phyloP scores from a whole-genome alignment of 495 filamentous ascomycete genomes.

The Neurospora sp. region DNA sequence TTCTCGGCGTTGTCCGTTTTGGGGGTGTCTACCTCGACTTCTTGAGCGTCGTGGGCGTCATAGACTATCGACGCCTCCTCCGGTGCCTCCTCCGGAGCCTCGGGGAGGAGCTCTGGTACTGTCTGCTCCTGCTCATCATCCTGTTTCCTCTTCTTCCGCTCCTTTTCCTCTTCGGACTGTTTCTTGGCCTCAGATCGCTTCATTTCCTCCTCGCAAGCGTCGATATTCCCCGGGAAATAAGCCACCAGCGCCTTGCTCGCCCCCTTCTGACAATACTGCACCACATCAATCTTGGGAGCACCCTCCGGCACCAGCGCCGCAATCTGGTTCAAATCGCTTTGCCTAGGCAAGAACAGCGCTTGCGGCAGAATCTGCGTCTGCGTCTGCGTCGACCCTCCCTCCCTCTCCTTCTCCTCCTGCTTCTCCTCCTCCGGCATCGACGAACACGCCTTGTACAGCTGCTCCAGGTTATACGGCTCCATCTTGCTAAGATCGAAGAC shows the following conservation, averaged over 20 bases:
- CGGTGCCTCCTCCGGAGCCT: background rate
- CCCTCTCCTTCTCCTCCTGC: background rate
- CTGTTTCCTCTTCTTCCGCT: background rate
- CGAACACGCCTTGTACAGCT: conserved; percentile 48
- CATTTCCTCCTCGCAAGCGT: background rate
- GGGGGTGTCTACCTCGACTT: background rate
- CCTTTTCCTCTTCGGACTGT: background rate
- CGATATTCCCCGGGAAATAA: conserved; percentile 30
- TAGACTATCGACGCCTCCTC: background rate
- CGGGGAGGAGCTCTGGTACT: background rate
- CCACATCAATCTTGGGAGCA: conserved; percentile 46
- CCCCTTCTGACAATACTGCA: conserved; percentile 86
- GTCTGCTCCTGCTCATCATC: background rate
- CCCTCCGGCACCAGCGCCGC: conserved; percentile 42
- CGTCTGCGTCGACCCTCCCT: background rate
- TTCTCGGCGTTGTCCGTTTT: background rate
- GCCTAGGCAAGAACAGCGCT: conserved; percentile 80
- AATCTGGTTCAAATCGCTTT: conserved; percentile 76
- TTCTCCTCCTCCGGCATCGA: no score
- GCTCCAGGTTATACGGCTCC: conserved; percentile 68
- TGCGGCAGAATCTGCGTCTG: conserved; percentile 30
- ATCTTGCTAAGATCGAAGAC: conserved; percentile 82
- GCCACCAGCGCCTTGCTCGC: conserved; percentile 69
- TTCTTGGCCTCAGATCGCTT: background rate
- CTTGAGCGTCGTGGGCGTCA: background rate